Base-by-base conservation (phyloP, 2,329 filamentous ascomycete species). In the Sporothrix brunneoviolacea region DNA sequence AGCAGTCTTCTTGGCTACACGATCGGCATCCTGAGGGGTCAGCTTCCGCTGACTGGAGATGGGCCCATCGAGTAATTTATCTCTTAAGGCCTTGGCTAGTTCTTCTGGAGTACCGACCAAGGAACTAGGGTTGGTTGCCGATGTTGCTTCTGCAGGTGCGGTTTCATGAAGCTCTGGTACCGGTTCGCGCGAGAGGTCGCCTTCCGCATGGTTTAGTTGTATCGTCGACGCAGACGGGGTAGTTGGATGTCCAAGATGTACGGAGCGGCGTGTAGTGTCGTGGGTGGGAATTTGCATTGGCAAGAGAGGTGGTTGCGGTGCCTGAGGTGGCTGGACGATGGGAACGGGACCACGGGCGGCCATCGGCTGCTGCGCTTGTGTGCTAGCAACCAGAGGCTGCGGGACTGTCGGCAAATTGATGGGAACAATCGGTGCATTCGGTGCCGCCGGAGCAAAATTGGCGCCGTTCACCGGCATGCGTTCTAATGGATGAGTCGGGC, bases 201-300 rank as follows among this genome's bases (percentile, higher is more conserved):
- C 15, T 13, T 30, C 18, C 19, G 8, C 15, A 19, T 48, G 19
- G 10, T 19, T 18, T 13, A 6, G 16, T 7, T n/a, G 27, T 15
- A 28, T 28, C 24, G 24, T 10, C 24, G 24, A 28, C 6, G 24
- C 24, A 5, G 24, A 10, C 24, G 24, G 6, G 10, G 6, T 28
- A 5, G 7, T 12, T 15, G 7, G 7, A 4, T 6, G 24, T 6
- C 24, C 19, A 49, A 30, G 16, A 4, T n/a, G 16, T 28, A 6
- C 9, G 16, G 15, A 15, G 8, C n/a, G n/a, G n/a, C 19, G 3
- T 40, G 30, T 22, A 6, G 30, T 4, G 6, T 21, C 27, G 19
- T 48, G 43, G n/a, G 38, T 43, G 30, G 39, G 27, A 4, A 48
- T 52, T 16, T 52, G 50, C 50, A 48, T 52, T 1, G 50, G 50